A percentile compares a stretch with the other conserved stretches of the same genome.
Evolutionary conservation across 208 protist genomes (phyloP).

Genomic region (Endotrypanum monterogeii): DNA sequence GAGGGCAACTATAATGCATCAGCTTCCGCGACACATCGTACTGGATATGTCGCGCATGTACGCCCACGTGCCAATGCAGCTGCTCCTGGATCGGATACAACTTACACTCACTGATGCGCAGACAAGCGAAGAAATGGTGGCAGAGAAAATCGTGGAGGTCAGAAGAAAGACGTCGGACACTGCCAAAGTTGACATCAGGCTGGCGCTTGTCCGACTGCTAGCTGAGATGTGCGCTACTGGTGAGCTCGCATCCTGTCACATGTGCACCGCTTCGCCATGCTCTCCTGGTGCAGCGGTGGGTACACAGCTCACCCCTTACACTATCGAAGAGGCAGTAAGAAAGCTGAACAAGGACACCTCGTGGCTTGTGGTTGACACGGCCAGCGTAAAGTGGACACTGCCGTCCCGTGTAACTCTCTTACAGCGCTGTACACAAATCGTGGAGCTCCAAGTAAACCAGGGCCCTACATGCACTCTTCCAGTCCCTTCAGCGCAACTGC

Average conservation of each 20-base stretch:
- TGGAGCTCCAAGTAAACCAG: not conserved
- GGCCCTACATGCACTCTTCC: not conserved
- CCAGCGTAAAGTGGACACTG: slow-evolving; percentile 11
- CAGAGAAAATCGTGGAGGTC: not conserved
- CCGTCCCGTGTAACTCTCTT: slow-evolving; percentile 2
- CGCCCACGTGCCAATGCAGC: slow-evolving; percentile 32
- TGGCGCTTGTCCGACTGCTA: slow-evolving; percentile 32
- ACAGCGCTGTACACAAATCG: slow-evolving; percentile 6
- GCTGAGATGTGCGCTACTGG: slow-evolving; percentile 35
- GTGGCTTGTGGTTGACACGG: not conserved
- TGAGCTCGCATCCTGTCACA: slow-evolving; percentile 18
- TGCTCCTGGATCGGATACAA: slow-evolving; percentile 13
- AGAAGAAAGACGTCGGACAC: not conserved
- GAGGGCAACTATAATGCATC: slow-evolving; percentile 1
- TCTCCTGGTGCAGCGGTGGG: not conserved
- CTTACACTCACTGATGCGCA: not conserved
- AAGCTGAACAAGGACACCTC: not conserved
- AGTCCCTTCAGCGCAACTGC: not conserved
- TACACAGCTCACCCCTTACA: not conserved
- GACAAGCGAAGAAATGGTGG: not conserved
- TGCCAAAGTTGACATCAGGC: not conserved
- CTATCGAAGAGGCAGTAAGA: not conserved
- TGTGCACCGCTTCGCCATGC: not conserved
- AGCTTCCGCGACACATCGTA: slow-evolving; percentile 41
- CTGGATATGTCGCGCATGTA: slow-evolving; percentile 42